phyloP scores from a whole-genome alignment of 2,329 filamentous ascomycete species.

The Arthrinium phaeospermum region DNA sequence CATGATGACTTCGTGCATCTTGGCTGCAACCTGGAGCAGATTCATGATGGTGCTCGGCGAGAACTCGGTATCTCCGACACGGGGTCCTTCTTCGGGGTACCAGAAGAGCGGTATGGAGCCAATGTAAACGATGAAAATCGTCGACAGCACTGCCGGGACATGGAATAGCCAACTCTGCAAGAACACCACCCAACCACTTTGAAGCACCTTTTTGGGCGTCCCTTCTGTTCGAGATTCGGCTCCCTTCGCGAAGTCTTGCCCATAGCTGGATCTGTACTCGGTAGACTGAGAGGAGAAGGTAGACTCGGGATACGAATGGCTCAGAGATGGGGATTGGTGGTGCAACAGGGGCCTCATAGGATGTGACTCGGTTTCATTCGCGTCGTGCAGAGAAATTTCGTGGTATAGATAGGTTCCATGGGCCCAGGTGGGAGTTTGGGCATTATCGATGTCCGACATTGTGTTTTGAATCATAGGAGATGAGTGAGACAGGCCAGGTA shows the following conservation, averaged over 20 bases:
- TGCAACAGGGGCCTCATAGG: too few species aligned
- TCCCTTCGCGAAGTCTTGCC: neutral
- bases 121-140: neutral
- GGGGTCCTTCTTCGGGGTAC: neutral
- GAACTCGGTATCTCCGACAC: neutral
- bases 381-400: too few species aligned
- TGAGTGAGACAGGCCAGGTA: too few species aligned
- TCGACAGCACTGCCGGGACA: neutral
- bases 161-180: neutral
- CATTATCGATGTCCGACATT: too few species aligned
- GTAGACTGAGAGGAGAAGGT: neutral
- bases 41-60: neutral
- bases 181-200: neutral
- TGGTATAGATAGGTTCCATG: too few species aligned
- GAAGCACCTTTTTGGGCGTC: neutral
- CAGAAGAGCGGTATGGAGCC: neutral
- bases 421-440: too few species aligned
- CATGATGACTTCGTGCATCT: neutral
- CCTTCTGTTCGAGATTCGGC: neutral
- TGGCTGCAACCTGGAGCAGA: neutral
- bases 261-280: neutral
- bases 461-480: too few species aligned
- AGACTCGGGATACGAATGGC: too few species aligned
- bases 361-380: too few species aligned
- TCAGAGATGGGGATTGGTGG: too few species aligned